Evolutionary conservation across 495 filamentous ascomycete genomes (phyloP).

Genomic region (Pseudotulostoma volvatum): DNA sequence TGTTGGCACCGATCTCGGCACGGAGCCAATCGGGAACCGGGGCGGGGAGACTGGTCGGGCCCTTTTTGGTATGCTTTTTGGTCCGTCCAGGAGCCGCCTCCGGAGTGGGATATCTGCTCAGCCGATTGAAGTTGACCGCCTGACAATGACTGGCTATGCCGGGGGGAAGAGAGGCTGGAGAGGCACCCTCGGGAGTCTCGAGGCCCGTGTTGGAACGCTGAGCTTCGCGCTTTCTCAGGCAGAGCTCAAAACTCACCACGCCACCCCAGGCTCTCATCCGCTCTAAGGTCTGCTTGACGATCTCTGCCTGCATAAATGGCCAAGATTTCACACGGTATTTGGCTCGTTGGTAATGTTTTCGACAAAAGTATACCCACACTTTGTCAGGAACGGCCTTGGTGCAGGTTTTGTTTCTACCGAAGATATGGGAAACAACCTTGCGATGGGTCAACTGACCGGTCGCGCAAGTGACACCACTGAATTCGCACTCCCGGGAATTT

Average conservation of each 20-base stretch:
- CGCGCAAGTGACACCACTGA: background rate
- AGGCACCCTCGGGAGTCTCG: background rate
- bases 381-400: slow-evolving; percentile 48
- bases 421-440: slow-evolving; percentile 70
- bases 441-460: slow-evolving; percentile 16
- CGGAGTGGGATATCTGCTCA: background rate
- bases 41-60: slow-evolving; percentile 10
- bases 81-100: background rate
- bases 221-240: slow-evolving; percentile 11
- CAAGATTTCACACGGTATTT: slow-evolving; percentile 50
- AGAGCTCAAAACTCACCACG: slow-evolving; percentile 20
- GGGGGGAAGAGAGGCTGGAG: background rate
- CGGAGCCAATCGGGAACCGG: slow-evolving; percentile 23
- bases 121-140: background rate
- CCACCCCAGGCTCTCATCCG: slow-evolving; percentile 44
- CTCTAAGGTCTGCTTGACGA: slow-evolving; percentile 41
- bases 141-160: background rate
- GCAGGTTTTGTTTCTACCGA: slow-evolving; percentile 72
- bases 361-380: slow-evolving; percentile 57
- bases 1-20: slow-evolving; percentile 10
- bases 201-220: background rate
- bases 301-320: slow-evolving; percentile 38
- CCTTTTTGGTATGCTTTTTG: background rate
- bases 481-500: background rate
- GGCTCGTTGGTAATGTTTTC: slow-evolving; percentile 72